Percentiles rank a stretch among this genome's conserved stretches.
Conservation (phyloP, 495 filamentous ascomycete species). For the Xylaria grammica region DNA sequence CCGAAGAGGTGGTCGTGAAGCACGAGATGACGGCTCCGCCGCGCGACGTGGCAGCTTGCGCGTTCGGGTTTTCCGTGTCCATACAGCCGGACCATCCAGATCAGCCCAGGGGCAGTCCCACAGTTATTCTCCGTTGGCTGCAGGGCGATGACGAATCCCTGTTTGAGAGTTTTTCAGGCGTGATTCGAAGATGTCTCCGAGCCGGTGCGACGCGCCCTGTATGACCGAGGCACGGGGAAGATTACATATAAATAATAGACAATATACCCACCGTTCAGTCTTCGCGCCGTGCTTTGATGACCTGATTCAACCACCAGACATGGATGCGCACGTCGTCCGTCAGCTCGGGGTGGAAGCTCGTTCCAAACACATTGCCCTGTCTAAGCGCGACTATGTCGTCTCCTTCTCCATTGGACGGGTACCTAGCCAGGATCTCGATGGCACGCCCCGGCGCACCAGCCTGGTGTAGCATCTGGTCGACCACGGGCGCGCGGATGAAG, state of each 20-base stretch:
- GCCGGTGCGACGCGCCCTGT: neutral
- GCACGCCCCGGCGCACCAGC: conserved; percentile 35
- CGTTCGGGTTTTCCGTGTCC: conserved; percentile 54
- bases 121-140: conserved; percentile 70
- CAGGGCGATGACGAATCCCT: conserved; percentile 74
- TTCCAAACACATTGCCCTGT: conserved; percentile 94
- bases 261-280: neutral
- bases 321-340: conserved; percentile 91
- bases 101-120: conserved; percentile 24
- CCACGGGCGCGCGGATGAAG: conserved; percentile 93
- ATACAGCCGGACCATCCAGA: conserved; percentile 17
- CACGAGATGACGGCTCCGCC: conserved; percentile 22
- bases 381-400: conserved; percentile 84
- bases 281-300: conserved; percentile 43
- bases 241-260: neutral
- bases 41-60: conserved; percentile 17
- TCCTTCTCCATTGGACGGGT: conserved; percentile 46
- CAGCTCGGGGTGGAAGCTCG: conserved; percentile 95
- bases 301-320: conserved; percentile 87
- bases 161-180: conserved; percentile 89
- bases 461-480: conserved; percentile 76
- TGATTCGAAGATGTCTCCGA: conserved; percentile 57
- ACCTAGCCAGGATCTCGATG: conserved; percentile 65
- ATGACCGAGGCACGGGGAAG: neutral
- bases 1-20: conserved; percentile 51